Base-by-base conservation (phyloP, 306 rosid species). In the Biancaea sappan region DNA sequence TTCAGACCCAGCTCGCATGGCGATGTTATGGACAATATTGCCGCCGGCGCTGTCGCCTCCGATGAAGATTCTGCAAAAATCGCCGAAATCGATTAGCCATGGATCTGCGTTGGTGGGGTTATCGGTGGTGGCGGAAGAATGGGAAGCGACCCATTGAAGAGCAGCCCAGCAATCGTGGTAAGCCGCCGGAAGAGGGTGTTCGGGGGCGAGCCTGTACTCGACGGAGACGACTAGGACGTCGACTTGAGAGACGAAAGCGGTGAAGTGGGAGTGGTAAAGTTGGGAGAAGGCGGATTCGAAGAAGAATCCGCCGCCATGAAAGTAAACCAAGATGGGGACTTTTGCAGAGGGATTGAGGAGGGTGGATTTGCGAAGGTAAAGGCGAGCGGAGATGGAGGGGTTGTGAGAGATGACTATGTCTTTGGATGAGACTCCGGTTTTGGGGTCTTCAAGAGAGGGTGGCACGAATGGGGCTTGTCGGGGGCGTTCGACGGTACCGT, bases 31-130 rank as follows among this genome's bases (percentile, higher is more conserved):
- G 1, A n/a, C 80, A 11, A 82, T 79, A 54, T 84, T 87, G 34
- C 76, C 87, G 31, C 88, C 86, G 4, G 86, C 80, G 64, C 86
- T 84, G 1, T 87, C 91, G 2, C 88, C 88, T 1, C 85, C 86
- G 0, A 84, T 31, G 68, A 57, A 84, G n/a, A 87, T 35, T n/a
- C 76, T 50, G 22, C 38, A 41, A 31, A 46, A 66, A 38, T 82
- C 83, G 14, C 80, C 87, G 3, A 74, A 71, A 0, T 67, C 15
- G 0, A 29, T 53, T 48, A 84, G 26, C 88, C 91, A 82, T 1
- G 87, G 76, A 68, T 87, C 85, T 4, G 69, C 24, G 15, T 9
- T 12, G 19, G 19, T 40, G 15, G 15, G 44, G 21, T 65, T 21
- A 0, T 50, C 56, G 35, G 52, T 50, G 26, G 46, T 62, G 35